Evolutionary conservation across 2,329 filamentous ascomycete species (phyloP).

Genomic region (Ceratocystis destructans): DNA sequence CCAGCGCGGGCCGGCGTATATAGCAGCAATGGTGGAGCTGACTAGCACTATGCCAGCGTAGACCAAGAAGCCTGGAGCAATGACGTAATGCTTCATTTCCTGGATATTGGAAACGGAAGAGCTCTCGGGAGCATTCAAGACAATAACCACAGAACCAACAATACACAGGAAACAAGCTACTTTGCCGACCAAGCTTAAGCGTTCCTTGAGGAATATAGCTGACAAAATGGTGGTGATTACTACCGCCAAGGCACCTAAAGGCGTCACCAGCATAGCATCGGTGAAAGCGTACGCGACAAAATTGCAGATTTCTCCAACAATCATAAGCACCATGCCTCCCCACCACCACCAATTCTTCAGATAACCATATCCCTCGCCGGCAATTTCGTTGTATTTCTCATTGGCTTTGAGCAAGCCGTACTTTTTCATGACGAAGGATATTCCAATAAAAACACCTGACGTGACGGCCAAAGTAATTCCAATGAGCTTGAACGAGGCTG

Average conservation of each 20-base stretch:
- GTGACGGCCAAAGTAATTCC: constrained; percentile 75
- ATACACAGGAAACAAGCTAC: constrained; percentile 94
- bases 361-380: constrained; percentile 93
- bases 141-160: constrained; percentile 82
- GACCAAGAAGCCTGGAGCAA: constrained; percentile 70
- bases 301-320: constrained; percentile 90
- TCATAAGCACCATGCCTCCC: constrained; percentile 92
- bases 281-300: constrained; percentile 95
- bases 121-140: constrained; percentile 78
- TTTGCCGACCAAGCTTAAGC: constrained; percentile 89
- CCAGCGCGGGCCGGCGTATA: constrained; percentile 75
- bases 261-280: constrained; percentile 89
- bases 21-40: constrained; percentile 54
- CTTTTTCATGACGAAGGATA: constrained; percentile 94
- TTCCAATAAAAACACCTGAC: constrained; percentile 84
- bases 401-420: constrained; percentile 81
- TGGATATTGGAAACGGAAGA: constrained; percentile 79
- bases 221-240: constrained; percentile 85
- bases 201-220: constrained; percentile 89
- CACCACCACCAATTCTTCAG: constrained; percentile 94
- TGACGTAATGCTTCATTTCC: constrained; percentile 79
- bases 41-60: constrained; percentile 76
- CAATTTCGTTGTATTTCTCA: constrained; percentile 88
- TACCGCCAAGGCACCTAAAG: constrained; percentile 78
- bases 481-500: constrained; percentile 61